Conservation (phyloP, 225 moss, liverwort and hornwort species). For the Thuidium tamariscinum region DNA sequence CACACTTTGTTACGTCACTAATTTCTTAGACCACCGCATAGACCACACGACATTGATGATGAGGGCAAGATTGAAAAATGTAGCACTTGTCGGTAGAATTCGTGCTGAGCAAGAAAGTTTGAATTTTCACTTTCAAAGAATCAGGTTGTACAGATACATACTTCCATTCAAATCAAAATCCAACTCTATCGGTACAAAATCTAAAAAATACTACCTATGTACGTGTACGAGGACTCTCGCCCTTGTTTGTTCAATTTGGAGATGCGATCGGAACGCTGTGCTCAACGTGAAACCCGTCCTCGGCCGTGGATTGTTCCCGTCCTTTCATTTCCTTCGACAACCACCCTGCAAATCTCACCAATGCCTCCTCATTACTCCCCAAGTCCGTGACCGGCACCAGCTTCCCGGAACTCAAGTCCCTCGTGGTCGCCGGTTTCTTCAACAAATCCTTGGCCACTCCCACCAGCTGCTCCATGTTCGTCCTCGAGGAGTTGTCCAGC, state of each 20-base stretch:
- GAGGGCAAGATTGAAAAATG: not conserved
- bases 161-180: not conserved
- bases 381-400: not conserved
- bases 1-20: not conserved
- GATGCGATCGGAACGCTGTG: not conserved
- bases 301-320: not conserved
- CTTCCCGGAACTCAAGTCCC: slow-evolving; percentile 6
- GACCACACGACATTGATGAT: not conserved
- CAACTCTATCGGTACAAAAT: not conserved
- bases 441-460: not conserved
- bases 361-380: slow-evolving; percentile 5
- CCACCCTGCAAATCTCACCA: slow-evolving; percentile 24
- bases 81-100: not conserved
- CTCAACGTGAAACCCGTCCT: not conserved
- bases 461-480: slow-evolving; percentile 20
- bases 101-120: not conserved
- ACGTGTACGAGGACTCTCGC: not conserved
- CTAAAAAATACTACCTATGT: not conserved
- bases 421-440: not conserved
- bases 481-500: slow-evolving; percentile 16
- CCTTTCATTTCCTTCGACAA: slow-evolving; percentile 12
- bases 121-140: not conserved
- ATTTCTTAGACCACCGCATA: not conserved
- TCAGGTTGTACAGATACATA: not conserved
- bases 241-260: not conserved